These are phyloP conservation scores for Wickerhamomyces sp. DNA, from an alignment of 1,139 yeast genomes.

Conservation along the genomic window DNA sequence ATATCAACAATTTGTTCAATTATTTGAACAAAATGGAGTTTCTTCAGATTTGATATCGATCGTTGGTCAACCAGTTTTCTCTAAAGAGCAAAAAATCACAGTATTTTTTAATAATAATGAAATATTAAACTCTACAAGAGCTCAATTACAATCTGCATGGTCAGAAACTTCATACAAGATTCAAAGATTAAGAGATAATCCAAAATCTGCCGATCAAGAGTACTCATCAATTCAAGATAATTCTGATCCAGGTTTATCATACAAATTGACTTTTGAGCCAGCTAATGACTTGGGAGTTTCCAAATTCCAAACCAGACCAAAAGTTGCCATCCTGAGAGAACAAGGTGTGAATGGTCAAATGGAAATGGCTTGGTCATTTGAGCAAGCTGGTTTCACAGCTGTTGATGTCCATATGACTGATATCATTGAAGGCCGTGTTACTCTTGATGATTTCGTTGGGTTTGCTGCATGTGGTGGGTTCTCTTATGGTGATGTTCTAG, in stretches of 20 bases:
- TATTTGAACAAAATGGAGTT: conserved; percentile 57
- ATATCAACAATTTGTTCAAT: conserved; percentile 46
- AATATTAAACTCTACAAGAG: conserved; percentile 56
- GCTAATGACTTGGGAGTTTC: conserved; percentile 37
- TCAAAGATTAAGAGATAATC: conserved; percentile 93
- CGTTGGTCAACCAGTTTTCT: conserved; percentile 63
- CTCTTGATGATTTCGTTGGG: conserved; percentile 83
- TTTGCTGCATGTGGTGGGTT: conserved; percentile 99
- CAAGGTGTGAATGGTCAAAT: conserved; percentile 98
- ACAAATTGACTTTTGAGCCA: conserved; percentile 67
- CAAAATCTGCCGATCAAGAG: conserved; percentile 85
- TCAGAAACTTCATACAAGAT: conserved; percentile 82
- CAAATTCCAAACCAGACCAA: conserved; percentile 51
- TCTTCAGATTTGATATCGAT: conserved; percentile 49
- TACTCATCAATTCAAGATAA: conserved; percentile 70
- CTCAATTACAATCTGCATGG: conserved; percentile 80
- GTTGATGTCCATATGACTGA: conserved; percentile 98
- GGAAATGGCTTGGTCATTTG: conserved; percentile 98
- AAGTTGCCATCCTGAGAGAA: conserved; percentile 94
- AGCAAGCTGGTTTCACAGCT: conserved; percentile 89
- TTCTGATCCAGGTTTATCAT: conserved; percentile 85
- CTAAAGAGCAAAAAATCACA: conserved; percentile 47
- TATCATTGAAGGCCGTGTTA: conserved; percentile 65
- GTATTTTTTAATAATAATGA: conserved; percentile 43
- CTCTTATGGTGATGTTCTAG: conserved; percentile 97